These are phyloP conservation scores for Aspergillus thermomutatus DNA, from an alignment of 2,329 filamentous ascomycete species.

Conservation along the genomic window DNA sequence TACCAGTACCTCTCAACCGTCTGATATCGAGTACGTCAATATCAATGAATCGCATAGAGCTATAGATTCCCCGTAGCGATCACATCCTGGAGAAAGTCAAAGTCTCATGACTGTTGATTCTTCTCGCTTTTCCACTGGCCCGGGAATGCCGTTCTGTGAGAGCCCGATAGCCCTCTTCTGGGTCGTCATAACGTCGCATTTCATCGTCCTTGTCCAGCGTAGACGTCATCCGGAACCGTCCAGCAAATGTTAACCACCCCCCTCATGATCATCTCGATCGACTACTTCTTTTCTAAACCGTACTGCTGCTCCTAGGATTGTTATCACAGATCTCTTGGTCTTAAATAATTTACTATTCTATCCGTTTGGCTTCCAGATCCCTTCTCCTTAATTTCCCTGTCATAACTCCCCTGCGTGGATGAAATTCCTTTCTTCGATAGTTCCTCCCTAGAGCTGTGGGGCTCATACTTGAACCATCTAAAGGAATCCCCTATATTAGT, in stretches of 20 bases:
- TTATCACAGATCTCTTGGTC: neutral
- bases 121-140: constrained; percentile 1
- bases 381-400: neutral
- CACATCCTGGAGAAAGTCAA: neutral
- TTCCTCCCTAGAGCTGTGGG: constrained; percentile 1
- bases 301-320: neutral
- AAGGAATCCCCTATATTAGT: neutral
- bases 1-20: neutral
- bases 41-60: neutral
- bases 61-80: neutral
- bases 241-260: neutral
- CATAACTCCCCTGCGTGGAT: neutral
- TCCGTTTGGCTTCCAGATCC: neutral
- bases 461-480: neutral
- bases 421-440: constrained; percentile 6
- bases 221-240: constrained; percentile 36
- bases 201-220: constrained; percentile 15
- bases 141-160: constrained; percentile 13
- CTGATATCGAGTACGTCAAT: no score
- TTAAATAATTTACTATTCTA: neutral
- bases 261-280: constrained; percentile 1
- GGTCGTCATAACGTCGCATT: constrained; percentile 23
- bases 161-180: neutral
- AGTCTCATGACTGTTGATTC: neutral
- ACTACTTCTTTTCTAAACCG: neutral